Base-by-base conservation (phyloP, 2,329 filamentous ascomycete genomes). In the Juglanconis sp. region DNA sequence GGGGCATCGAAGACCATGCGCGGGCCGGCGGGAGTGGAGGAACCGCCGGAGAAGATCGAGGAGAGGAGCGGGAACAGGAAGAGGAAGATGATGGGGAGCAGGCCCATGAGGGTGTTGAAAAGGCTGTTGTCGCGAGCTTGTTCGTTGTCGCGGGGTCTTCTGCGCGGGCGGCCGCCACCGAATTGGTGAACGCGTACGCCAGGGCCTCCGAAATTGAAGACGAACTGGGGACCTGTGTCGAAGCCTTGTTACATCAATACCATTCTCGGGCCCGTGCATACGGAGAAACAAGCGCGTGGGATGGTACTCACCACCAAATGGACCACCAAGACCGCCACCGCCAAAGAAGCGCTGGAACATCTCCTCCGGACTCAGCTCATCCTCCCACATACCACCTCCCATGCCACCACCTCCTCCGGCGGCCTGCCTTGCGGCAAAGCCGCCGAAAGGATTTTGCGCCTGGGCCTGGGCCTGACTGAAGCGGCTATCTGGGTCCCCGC, bases 321-420 rank as follows among this genome's bases (percentile, higher is more conserved):
- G 73, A 74, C 76, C 84, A 77, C 86, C 87, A 70, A 91, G 87
- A 15, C 84, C 83, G 56, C 87, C 87, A 61, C 89, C 92, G 52
- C 91, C 91, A 79, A 99, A 99, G 83, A 99, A 99, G 65, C 94
- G 87, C 72, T 94, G 88, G 78, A 99, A 99, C 81, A 99, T 85
- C 75, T 99, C 95, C 75, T 99, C 95, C 0, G 95, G 93, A 57
- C 90, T 96, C 68, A 99, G 91, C 72, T 98, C 94, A 63, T 95
- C 92, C 58, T 95, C 91, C 76, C 90, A 96, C 81, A 88, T 87
- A 15, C 84, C 81, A 34, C 79, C 81, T 42, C 80, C 78, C 24
- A 83, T 81, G 3, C 76, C 76, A 0, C 68, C 68, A 1, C 70
- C 68, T 1, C 68, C 68, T 0, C 68, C 71, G 11, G 32, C 74